These are phyloP conservation scores for Basipetospora chlamydospora DNA, from an alignment of 2,329 filamentous ascomycete genomes.

Conservation along the genomic window DNA sequence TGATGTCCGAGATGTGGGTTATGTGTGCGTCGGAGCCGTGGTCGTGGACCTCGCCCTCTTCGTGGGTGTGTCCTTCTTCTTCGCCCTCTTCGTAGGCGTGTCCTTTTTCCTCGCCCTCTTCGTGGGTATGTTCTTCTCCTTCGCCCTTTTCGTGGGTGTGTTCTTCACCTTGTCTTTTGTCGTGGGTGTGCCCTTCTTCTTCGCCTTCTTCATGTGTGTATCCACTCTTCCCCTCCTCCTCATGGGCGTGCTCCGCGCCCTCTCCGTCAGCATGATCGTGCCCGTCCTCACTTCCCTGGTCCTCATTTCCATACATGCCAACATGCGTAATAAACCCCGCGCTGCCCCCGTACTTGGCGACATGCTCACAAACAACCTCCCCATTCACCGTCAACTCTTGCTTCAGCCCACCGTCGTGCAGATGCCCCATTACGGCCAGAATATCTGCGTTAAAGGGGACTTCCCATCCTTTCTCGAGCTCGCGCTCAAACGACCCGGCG, in stretches of 20 bases:
- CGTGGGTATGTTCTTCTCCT: conserved; percentile 1
- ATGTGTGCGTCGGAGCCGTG: conserved; percentile 3
- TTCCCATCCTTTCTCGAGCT: conserved; percentile 3
- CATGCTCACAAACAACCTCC: conserved; percentile 1
- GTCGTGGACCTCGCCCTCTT: conserved; percentile 4
- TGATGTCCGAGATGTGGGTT: conserved; percentile 4
- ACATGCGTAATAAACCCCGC: conserved; percentile 5
- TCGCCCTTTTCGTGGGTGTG: too few species aligned
- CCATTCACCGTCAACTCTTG: conserved; percentile 3
- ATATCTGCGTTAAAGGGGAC: conserved; percentile 2
- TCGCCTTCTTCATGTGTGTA: too few species aligned
- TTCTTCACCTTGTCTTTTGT: too few species aligned
- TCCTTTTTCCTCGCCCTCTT: conserved; percentile 1
- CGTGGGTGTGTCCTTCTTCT: conserved; percentile 1
- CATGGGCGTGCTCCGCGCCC: background rate
- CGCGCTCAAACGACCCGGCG: conserved; percentile 4
- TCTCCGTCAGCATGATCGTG: conserved; percentile 2
- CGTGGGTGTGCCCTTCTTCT: conserved; percentile 1
- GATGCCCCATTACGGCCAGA: conserved; percentile 1
- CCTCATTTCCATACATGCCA: conserved; percentile 5
- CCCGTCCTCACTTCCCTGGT: background rate
- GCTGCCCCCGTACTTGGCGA: conserved; percentile 3
- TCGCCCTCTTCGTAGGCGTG: too few species aligned
- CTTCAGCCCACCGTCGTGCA: conserved; percentile 5
- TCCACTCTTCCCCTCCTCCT: background rate